These are phyloP conservation scores for Leucoagaricus sp. DNA, from an alignment of 1,284 basidiomycete species.

Conservation along the genomic window DNA sequence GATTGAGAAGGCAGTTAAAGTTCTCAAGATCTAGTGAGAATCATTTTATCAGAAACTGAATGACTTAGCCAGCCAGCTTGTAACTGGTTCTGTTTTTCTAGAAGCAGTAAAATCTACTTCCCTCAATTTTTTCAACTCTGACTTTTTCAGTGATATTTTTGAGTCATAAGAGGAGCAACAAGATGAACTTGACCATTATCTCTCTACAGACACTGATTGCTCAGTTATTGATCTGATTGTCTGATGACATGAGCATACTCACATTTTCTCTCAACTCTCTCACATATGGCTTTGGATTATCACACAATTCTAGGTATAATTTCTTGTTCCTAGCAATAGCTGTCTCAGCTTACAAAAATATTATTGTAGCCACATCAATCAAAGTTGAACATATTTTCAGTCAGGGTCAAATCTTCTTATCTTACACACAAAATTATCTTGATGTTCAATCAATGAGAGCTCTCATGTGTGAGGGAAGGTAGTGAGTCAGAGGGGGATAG, in stretches of 20 bases:
- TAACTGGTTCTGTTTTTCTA: not conserved
- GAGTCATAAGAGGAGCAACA: not conserved
- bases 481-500: too few relatives aligned
- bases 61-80: too few relatives aligned
- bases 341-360: not conserved
- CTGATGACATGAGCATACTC: conserved; percentile 25
- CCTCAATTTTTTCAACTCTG: not conserved
- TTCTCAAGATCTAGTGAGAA: conserved; percentile 9
- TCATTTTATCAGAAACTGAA: too few relatives aligned
- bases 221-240: conserved; percentile 9
- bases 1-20: not conserved
- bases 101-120: not conserved
- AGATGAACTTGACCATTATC: not conserved
- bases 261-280: conserved; percentile 27
- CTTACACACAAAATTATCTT: conserved; percentile 18
- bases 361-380: conserved; percentile 22
- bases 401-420: conserved; percentile 18
- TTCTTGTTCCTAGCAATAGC: not conserved
- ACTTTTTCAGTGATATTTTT: not conserved
- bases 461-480: too few relatives aligned
- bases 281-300: conserved; percentile 32
- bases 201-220: not conserved
- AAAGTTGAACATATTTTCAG: conserved; percentile 24
- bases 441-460: conserved; percentile 18
- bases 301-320: conserved; percentile 30